These are phyloP conservation scores for Westerdykella aurantiaca DNA, from an alignment of 2,329 filamentous ascomycete species.

Conservation along the genomic window DNA sequence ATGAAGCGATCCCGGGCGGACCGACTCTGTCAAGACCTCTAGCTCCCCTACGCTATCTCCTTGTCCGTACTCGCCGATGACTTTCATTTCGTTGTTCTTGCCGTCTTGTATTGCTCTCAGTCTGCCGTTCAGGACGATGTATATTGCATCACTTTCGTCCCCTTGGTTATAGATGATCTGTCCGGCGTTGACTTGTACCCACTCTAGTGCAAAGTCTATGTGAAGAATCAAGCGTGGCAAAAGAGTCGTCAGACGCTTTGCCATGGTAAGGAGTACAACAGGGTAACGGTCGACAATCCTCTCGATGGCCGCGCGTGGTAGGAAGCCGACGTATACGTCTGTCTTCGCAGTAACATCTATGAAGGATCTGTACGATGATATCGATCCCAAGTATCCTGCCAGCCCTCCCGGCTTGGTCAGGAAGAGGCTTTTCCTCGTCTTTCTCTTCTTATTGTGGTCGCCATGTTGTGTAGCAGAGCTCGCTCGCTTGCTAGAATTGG, in stretches of 20 bases:
- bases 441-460: slow-evolving; percentile 39
- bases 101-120: slow-evolving; percentile 78
- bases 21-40: slow-evolving; percentile 92
- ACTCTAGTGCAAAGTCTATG: slow-evolving; percentile 97
- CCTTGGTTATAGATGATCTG: slow-evolving; percentile 91
- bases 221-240: slow-evolving; percentile 86
- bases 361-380: slow-evolving; percentile 93
- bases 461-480: slow-evolving; percentile 21
- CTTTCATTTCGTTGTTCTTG: slow-evolving; percentile 73
- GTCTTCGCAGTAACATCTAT: slow-evolving; percentile 97
- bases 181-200: slow-evolving; percentile 93
- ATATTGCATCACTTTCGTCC: slow-evolving; percentile 96
- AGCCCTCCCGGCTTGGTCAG: slow-evolving; percentile 91
- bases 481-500: slow-evolving; percentile 10
- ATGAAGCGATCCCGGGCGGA: slow-evolving; percentile 83
- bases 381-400: slow-evolving; percentile 87
- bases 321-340: slow-evolving; percentile 94
- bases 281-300: slow-evolving; percentile 90
- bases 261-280: slow-evolving; percentile 88
- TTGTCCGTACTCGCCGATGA: slow-evolving; percentile 89
- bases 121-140: slow-evolving; percentile 92
- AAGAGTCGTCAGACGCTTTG: slow-evolving; percentile 84
- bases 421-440: slow-evolving; percentile 66
- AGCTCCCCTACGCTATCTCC: slow-evolving; percentile 96
- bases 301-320: slow-evolving; percentile 79